Evolutionary conservation across 352 stramenopile genomes (phyloP).

Genomic region (Pythium insidiosum): DNA sequence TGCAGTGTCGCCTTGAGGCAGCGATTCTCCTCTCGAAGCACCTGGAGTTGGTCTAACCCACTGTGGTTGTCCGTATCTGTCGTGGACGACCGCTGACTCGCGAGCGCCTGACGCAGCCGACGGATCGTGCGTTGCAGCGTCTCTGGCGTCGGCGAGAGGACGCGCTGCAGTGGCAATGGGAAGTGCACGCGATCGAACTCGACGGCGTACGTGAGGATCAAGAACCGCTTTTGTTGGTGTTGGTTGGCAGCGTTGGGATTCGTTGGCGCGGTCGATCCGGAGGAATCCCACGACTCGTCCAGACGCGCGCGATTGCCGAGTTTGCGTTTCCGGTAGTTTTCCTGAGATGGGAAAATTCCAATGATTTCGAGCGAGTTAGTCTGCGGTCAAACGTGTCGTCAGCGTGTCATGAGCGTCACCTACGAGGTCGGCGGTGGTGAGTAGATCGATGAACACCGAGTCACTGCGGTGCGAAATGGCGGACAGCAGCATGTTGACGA

Average conservation of each 20-base stretch:
- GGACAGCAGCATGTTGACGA: conserved; percentile 90
- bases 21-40: conserved; percentile 51
- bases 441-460: conserved; percentile 86
- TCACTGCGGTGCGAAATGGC: conserved; percentile 70
- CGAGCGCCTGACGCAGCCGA: conserved; percentile 39
- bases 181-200: conserved; percentile 94
- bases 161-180: conserved; percentile 76
- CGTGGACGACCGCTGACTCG: conserved; percentile 5
- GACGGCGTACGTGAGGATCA: conserved; percentile 91
- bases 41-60: conserved; percentile 31
- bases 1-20: conserved; percentile 58
- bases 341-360: conserved; percentile 15
- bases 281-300: conserved; percentile 1
- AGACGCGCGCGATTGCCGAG: conserved; percentile 16
- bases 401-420: background rate
- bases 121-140: conserved; percentile 78
- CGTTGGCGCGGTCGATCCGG: conserved; percentile 8
- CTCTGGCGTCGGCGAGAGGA: conserved; percentile 53
- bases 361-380: background rate
- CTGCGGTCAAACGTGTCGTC: too few relatives aligned
- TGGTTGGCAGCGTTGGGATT: background rate
- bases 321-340: conserved; percentile 74
- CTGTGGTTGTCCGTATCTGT: conserved; percentile 10
- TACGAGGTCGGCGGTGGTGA: conserved; percentile 85
- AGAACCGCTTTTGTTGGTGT: conserved; percentile 68